Evolutionary conservation across 225 moss, liverwort and hornwort species (phyloP), one percentile per base, ranked within the genome.

Genomic region (Sphagnum tenellum): DNA sequence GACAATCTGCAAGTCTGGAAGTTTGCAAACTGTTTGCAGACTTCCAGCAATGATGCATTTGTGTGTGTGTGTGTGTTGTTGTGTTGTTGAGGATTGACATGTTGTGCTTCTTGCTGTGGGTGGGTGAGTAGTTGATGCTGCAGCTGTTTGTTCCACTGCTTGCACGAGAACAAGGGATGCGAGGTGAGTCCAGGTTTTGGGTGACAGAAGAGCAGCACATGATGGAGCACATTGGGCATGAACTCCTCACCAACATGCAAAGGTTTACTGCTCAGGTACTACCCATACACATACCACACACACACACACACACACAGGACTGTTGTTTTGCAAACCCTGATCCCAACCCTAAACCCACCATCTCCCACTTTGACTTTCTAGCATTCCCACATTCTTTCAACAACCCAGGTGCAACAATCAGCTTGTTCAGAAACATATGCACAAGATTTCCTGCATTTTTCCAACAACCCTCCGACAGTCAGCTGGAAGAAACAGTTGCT

Each of bases 111-210:
- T 29, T 29, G 29, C 29, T 29, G 29, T 29, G 29, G 29, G 29
- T 29, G 29, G 29, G 29, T 47, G 3, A 63, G 0, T 55, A 94
- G 91, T 69, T 89, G 58, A 73, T 91, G 70, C 55, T 61, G 48
- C 94, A 94, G 76, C 55, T 94, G 12, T 94, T 85, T 72, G 5
- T 94, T 49, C 94, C 94, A 59, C 85, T 94, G 78, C 78, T 94
- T 54, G 81, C 77, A 8, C 76, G 66, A 0, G 91, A 29, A 29
- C 29, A 94, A 63, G 80, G 75, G 0, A 74, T 72, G 9, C 71
- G 2, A 50, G 69, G 74, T 3, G 69, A 79, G 2, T 70, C 85
- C 14, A 75, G 79, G 59, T 89, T 90, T 75, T 89, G 90, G 89
- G 2, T 64, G 7, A 81, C 89, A 4, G 50, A 77, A 66, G 68